These are phyloP conservation scores for Stenocarpella maydis DNA, from an alignment of 2,329 filamentous ascomycete genomes.

Conservation along the genomic window DNA sequence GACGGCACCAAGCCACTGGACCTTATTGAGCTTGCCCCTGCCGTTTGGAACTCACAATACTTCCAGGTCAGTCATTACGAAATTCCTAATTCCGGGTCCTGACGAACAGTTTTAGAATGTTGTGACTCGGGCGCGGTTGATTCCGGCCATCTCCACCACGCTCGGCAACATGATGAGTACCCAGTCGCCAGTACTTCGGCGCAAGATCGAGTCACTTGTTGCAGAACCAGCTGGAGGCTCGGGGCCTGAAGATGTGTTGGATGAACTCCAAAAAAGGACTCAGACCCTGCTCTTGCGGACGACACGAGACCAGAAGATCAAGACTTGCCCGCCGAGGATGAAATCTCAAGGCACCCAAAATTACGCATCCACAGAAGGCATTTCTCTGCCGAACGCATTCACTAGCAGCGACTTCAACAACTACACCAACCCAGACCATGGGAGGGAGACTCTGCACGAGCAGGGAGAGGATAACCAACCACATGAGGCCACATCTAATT, in stretches of 20 bases:
- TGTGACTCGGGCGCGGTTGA: slow-evolving; percentile 10
- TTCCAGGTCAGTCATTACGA: slow-evolving; percentile 27
- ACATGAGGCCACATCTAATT: not conserved
- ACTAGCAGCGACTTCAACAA: not conserved
- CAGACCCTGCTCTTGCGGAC: slow-evolving; percentile 10
- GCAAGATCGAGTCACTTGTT: not conserved
- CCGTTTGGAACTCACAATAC: slow-evolving; percentile 30
- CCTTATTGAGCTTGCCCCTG: slow-evolving; percentile 32
- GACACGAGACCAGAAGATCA: slow-evolving; percentile 12
- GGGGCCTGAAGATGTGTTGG: not conserved
- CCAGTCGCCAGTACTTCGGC: slow-evolving; percentile 14
- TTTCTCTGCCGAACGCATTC: not conserved
- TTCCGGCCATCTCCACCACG: slow-evolving; percentile 25
- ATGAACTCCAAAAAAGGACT: slow-evolving; percentile 2
- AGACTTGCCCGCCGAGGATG: not conserved
- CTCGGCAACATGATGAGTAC: slow-evolving; percentile 22
- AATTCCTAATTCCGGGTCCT: not conserved
- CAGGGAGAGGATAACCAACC: not conserved
- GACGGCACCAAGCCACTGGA: not conserved
- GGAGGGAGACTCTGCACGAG: not conserved
- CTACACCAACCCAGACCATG: not conserved
- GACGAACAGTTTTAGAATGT: slow-evolving; percentile 12
- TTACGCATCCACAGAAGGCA: not conserved
- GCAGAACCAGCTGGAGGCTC: slow-evolving; percentile 1
- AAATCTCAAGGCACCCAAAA: not conserved